phyloP scores from a whole-genome alignment of 2,329 filamentous ascomycete genomes.

The Dactylella cylindrospora region DNA sequence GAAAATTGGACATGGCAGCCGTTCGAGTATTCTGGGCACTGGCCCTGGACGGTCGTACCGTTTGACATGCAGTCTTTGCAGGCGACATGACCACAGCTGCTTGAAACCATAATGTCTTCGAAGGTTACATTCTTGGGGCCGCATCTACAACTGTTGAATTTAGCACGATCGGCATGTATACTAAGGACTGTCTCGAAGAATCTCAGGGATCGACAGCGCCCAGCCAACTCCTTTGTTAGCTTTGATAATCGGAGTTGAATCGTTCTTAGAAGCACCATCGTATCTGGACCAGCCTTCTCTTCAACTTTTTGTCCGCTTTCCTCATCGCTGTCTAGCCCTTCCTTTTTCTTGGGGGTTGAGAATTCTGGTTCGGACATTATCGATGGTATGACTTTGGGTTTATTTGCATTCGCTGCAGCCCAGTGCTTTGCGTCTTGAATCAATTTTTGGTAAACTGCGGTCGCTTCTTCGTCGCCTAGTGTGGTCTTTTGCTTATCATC shows the following conservation, averaged over 20 bases:
- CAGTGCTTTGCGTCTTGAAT: constrained; percentile 31
- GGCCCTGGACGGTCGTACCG: constrained; percentile 8
- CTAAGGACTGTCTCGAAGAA: constrained; percentile 50
- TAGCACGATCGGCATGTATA: constrained; percentile 47
- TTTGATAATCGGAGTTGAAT: constrained; percentile 14
- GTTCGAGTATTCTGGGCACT: constrained; percentile 8
- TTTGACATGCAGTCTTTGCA: constrained; percentile 52
- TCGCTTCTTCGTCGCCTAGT: constrained; percentile 26
- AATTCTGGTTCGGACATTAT: too few species aligned
- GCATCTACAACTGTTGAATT: constrained; percentile 49
- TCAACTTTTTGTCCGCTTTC: not conserved
- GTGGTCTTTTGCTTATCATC: constrained; percentile 30
- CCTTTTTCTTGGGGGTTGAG: too few species aligned
- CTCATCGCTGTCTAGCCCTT: too few species aligned
- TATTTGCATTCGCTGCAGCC: constrained; percentile 2
- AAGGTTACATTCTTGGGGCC: constrained; percentile 47
- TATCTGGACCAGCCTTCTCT: constrained; percentile 1
- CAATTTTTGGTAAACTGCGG: constrained; percentile 11
- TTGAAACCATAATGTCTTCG: constrained; percentile 53
- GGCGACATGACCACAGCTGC: constrained; percentile 59
- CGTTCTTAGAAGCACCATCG: not conserved
- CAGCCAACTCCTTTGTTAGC: constrained; percentile 49
- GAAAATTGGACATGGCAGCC: constrained; percentile 17
- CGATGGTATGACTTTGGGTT: not conserved
- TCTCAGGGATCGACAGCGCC: constrained; percentile 50